Evolutionary conservation across 208 protist genomes (phyloP).

Genomic region (Herpetomonas tarakana): DNA sequence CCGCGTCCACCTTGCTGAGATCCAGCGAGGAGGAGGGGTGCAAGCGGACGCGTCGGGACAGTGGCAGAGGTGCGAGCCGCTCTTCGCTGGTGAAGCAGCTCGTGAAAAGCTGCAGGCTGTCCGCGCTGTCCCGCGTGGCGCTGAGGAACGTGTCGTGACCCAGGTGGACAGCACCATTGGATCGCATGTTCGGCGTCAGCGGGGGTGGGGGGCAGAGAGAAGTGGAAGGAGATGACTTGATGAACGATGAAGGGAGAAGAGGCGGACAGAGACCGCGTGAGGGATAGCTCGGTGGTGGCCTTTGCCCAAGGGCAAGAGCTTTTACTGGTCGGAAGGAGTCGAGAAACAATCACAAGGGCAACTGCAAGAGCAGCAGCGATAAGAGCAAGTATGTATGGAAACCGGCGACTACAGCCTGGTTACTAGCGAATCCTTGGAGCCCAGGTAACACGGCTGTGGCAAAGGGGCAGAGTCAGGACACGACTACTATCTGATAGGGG

Average conservation of each 20-base stretch:
- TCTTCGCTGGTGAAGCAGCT: conserved; percentile 40
- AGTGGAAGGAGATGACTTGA: too few relatives aligned
- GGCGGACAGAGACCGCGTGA: background rate
- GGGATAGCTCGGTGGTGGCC: background rate
- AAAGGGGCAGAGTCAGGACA: too few relatives aligned
- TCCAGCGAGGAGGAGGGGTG: conserved; percentile 5
- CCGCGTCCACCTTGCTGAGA: conserved; percentile 1
- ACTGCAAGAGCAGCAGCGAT: too few relatives aligned
- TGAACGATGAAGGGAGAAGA: conserved; percentile 8
- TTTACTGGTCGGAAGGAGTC: too few relatives aligned
- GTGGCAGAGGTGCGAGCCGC: conserved; percentile 25
- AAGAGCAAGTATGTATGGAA: too few relatives aligned
- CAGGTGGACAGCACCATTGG: conserved; percentile 78
- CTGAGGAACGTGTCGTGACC: conserved; percentile 79
- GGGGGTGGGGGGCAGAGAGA: conserved; percentile 4
- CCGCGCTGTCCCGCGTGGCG: conserved; percentile 35
- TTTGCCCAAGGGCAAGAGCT: too few relatives aligned
- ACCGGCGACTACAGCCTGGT: too few relatives aligned
- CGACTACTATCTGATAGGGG: too few relatives aligned
- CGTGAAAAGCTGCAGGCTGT: conserved; percentile 56
- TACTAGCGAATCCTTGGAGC: too few relatives aligned
- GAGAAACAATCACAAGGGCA: too few relatives aligned
- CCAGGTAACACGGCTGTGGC: too few relatives aligned
- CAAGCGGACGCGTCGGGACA: conserved; percentile 32
- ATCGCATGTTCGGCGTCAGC: conserved; percentile 35